Conservation (phyloP, 257 asterid genomes). For the Solanum lignicaule region DNA sequence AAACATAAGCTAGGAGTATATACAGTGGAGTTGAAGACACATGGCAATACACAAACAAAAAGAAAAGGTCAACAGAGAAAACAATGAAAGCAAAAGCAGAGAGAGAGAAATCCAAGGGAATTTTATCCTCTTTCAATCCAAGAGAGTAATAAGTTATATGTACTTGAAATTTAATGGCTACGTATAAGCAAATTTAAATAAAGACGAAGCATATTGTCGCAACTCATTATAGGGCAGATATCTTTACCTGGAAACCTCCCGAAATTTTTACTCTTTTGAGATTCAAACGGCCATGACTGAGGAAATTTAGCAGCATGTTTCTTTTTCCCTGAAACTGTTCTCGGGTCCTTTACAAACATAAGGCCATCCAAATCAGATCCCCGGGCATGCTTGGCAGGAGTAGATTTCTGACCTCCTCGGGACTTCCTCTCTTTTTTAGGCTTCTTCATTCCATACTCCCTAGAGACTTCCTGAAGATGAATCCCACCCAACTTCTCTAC, state of each 20-base stretch:
- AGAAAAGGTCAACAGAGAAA: not conserved
- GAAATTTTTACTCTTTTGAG: conserved; percentile 45
- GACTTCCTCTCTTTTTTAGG: conserved; percentile 31
- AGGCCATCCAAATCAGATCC: conserved; percentile 49
- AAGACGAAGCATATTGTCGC: not conserved
- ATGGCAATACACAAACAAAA: not conserved
- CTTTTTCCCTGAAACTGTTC: conserved; percentile 64
- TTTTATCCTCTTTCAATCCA: not conserved
- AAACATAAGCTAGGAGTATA: conserved; percentile 8
- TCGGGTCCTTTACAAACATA: conserved; percentile 59
- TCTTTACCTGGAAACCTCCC: conserved; percentile 50
- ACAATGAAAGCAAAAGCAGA: not conserved
- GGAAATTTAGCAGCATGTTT: conserved; percentile 45
- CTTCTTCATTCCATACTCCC: conserved; percentile 50
- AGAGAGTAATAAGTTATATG: not conserved
- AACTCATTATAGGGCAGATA: not conserved
- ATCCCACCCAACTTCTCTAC: conserved; percentile 63
- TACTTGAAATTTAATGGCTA: not conserved
- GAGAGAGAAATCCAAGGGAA: not conserved
- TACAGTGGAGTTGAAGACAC: conserved; percentile 11
- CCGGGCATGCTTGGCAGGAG: conserved; percentile 17
- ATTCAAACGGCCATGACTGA: conserved; percentile 58
- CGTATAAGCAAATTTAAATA: not conserved
- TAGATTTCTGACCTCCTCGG: conserved; percentile 15
- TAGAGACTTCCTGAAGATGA: conserved; percentile 76